Evolutionary conservation across 1,284 basidiomycete species (phyloP).

Genomic region (Puccinia novopanici): DNA sequence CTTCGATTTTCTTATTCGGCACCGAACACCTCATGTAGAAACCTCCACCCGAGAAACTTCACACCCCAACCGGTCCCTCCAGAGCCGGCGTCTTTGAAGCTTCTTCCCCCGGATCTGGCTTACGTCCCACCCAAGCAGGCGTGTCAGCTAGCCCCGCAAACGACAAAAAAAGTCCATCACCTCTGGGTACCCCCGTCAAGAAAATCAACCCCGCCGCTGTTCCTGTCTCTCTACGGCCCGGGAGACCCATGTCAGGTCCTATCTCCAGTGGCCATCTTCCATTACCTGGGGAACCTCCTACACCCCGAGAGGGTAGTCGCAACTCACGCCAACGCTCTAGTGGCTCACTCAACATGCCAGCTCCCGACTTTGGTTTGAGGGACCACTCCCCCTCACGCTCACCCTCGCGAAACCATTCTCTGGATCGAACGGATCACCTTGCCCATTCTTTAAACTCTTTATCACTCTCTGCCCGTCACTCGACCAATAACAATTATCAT

Average conservation of each 20-base stretch:
- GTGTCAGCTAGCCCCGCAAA: not conserved
- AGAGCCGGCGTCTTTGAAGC: conserved; percentile 48
- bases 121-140: conserved; percentile 13
- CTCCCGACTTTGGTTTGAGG: conserved; percentile 21
- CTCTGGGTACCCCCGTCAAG: not conserved
- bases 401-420: conserved; percentile 44
- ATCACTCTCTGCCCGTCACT: conserved; percentile 25
- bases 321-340: conserved; percentile 35
- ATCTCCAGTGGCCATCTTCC: conserved; percentile 17
- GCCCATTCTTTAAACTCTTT: conserved; percentile 25
- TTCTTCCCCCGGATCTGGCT: conserved; percentile 31
- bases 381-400: conserved; percentile 13
- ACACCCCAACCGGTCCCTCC: conserved; percentile 24
- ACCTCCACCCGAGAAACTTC: conserved; percentile 45
- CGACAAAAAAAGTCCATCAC: conserved; percentile 15
- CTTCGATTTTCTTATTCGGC: not conserved
- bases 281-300: conserved; percentile 32
- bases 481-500: conserved; percentile 7
- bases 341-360: conserved; percentile 26
- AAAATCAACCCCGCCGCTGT: conserved; percentile 13
- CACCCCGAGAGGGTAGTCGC: conserved; percentile 6
- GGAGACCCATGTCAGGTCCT: not conserved
- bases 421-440: conserved; percentile 18
- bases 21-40: conserved; percentile 10
- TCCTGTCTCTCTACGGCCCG: conserved; percentile 24